These are phyloP conservation scores for Thuidium tamariscinum DNA, from an alignment of 225 moss, liverwort and hornwort species.

Conservation along the genomic window DNA sequence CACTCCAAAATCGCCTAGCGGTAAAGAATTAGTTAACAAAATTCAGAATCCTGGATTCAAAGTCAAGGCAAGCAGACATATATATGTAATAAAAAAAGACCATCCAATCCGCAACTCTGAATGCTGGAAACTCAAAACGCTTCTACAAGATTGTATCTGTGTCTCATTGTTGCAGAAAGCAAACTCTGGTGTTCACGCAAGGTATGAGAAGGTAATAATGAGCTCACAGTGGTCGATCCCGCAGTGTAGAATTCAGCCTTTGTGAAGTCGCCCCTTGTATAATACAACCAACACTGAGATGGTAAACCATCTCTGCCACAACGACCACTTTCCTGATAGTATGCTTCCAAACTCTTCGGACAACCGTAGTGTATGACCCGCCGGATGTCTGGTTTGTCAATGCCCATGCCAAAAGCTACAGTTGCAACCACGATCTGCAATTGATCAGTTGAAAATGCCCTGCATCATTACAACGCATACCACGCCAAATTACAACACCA, in stretches of 20 bases:
- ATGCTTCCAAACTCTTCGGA: conserved; percentile 88
- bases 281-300: conserved; percentile 82
- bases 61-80: not conserved
- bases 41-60: not conserved
- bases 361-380: conserved; percentile 94
- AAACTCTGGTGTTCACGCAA: not conserved
- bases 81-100: not conserved
- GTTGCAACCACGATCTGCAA: conserved; percentile 89
- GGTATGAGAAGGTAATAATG: not conserved
- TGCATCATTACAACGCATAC: conserved; percentile 18
- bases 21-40: not conserved
- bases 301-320: conserved; percentile 74
- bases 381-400: conserved; percentile 93
- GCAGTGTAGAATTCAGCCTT: conserved; percentile 73
- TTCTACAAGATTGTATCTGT: not conserved
- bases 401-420: conserved; percentile 95
- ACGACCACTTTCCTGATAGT: conserved; percentile 94
- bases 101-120: not conserved
- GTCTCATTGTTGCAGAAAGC: not conserved
- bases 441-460: conserved; percentile 75
- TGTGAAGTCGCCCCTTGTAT: conserved; percentile 68
- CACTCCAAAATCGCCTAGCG: not conserved
- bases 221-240: conserved; percentile 37
- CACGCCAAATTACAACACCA: not conserved
- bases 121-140: not conserved